Evolutionary conservation across 1,139 yeast species (phyloP).

Genomic region (Nakaseomyces bracarensis): DNA sequence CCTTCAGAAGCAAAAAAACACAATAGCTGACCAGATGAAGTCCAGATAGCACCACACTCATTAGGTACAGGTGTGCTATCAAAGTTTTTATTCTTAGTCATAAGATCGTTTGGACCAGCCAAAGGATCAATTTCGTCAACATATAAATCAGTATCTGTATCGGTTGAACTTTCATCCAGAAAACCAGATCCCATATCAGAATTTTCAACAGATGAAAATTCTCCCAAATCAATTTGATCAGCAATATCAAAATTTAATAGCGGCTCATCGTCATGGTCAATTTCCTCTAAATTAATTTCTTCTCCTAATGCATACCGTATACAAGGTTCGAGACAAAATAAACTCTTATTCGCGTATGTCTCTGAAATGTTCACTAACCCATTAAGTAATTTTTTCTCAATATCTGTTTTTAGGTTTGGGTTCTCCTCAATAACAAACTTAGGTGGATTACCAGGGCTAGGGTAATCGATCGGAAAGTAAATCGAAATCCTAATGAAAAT

Average conservation of each 20-base stretch:
- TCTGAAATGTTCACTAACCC: constrained; percentile 49
- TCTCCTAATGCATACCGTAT: constrained; percentile 78
- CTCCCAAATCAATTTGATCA: constrained; percentile 27
- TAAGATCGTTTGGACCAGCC: constrained; percentile 15
- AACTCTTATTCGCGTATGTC: constrained; percentile 47
- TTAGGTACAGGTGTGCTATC: constrained; percentile 88
- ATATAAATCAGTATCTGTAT: constrained; percentile 25
- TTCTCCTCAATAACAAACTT: constrained; percentile 71
- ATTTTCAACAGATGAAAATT: constrained; percentile 27
- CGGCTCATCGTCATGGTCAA: constrained; percentile 24
- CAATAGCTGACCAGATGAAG: constrained; percentile 65
- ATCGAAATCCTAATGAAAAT: constrained; percentile 64
- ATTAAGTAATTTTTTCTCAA: constrained; percentile 42
- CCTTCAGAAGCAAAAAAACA: constrained; percentile 69
- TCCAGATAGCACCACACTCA: constrained; percentile 90
- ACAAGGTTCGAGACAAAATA: constrained; percentile 74
- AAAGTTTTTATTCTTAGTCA: constrained; percentile 32
- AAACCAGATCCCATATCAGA: constrained; percentile 26
- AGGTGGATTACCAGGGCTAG: constrained; percentile 46
- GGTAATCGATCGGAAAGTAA: constrained; percentile 64
- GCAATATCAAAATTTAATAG: constrained; percentile 27
- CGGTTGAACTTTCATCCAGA: constrained; percentile 19
- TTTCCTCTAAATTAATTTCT: constrained; percentile 44
- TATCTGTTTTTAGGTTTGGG: constrained; percentile 44
- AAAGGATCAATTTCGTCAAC: constrained; percentile 19